Evolutionary conservation across 2,329 filamentous ascomycete genomes (phyloP), one percentile per base, ranked within the genome.

Genomic region (Phoma sp.): DNA sequence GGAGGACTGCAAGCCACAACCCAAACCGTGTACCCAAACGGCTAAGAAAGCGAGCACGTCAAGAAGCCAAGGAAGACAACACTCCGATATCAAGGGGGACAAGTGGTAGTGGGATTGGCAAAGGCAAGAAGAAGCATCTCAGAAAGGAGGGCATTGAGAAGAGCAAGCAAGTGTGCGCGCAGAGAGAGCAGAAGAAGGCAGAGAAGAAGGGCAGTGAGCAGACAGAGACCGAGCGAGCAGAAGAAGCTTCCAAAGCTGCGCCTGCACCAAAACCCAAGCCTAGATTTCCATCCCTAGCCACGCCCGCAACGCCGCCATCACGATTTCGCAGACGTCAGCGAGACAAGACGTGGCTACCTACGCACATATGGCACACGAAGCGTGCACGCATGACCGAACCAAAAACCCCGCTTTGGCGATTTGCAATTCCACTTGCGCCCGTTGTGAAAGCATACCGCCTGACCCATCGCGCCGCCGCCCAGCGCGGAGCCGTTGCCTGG

Each of bases 1-100:
- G 95, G 60, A 84, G 95, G 65, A 96, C 93, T 0, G 95, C 93
- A 17, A 96, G 92, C 73, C 95, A 99, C 77, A 97, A 99, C 82
- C 90, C 90, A 29, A 96, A 93, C 77, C 85, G 89, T 58, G 88
- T 99, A 14, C 95, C 95, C 2, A 89, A 88, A 69, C 81, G 92
- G 58, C 77, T 98, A 68, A 84, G 89, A 50, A 78, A 77, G 32
- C 84, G 89, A 62, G 92, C 92, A 1, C 84, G 80, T 65, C 80
- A 81, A 71, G 86, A 89, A 82, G 96, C 96, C 87, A 80, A 81
- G 14, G 90, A 96, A 50, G 93, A 98, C 69, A 97, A 97, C 60
- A 96, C 93, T 0, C 93, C 95, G 0, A 89, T 86, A 0, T 87
- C 93, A 5, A 89, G 87, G 45, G 81, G 83, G 1, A 82, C 83